Conservation (phyloP, 2,329 filamentous ascomycete species). For the Aspergillus sp. region DNA sequence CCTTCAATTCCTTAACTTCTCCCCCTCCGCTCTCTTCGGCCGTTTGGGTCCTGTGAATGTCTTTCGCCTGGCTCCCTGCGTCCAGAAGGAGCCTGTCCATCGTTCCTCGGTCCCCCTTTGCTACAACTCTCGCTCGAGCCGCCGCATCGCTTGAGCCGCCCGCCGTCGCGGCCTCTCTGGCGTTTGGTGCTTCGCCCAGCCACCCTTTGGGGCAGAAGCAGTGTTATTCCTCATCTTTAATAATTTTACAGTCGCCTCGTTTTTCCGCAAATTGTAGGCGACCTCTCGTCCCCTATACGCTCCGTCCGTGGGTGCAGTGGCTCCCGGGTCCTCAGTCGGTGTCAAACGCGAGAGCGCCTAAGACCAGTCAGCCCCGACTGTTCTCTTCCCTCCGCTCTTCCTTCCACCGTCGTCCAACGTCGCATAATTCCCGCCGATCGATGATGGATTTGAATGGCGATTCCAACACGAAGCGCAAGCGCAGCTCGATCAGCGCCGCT, state of each 20-base stretch:
- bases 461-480: slow-evolving; percentile 55
- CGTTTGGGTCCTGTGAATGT: slow-evolving; percentile 33
- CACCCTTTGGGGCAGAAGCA: background rate
- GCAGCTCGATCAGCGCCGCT: slow-evolving; percentile 49
- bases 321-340: slow-evolving; percentile 7
- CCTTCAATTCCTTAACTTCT: slow-evolving; percentile 1
- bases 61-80: slow-evolving; percentile 27
- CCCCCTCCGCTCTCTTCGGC: slow-evolving; percentile 8
- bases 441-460: slow-evolving; percentile 52
- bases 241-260: background rate
- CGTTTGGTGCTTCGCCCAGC: slow-evolving; percentile 1
- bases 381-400: slow-evolving; percentile 9
- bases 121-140: slow-evolving; percentile 12
- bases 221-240: background rate
- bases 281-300: background rate
- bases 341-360: slow-evolving; percentile 6
- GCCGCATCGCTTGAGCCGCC: slow-evolving; percentile 9
- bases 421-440: slow-evolving; percentile 8
- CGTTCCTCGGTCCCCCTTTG: slow-evolving; percentile 17
- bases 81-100: slow-evolving; percentile 31
- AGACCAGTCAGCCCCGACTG: background rate
- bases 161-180: slow-evolving; percentile 11
- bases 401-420: slow-evolving; percentile 7
- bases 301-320: background rate
- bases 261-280: background rate